Base-by-base conservation (phyloP, 2,329 filamentous ascomycete species). In the Microsporum ferrugineum region DNA sequence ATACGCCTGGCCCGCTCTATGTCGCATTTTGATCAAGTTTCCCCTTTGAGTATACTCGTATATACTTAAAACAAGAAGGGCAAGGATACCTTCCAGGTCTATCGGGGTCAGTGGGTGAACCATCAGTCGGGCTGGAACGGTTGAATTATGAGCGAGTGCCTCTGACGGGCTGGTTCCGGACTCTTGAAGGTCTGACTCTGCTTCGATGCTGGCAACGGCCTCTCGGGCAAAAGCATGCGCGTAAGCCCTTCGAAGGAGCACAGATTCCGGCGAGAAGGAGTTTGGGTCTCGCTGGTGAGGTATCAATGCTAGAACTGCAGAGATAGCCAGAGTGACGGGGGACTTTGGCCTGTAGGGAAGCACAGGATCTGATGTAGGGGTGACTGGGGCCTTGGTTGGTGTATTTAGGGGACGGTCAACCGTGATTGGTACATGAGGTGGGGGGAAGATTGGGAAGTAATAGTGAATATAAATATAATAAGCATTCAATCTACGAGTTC, bases 1-100 rank as follows among this genome's bases (percentile, higher is more conserved):
- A 63, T 77, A 70, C 5, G 76, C 76, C 64, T 78, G 75, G 6
- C 75, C 70, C 2, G 76, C 74, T 59, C 76, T 73, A 63, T 75
- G 75, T 38, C 75, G 72, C 76, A 78, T 78, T 63, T 78, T 78
- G 5, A 73, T 66, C 23, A 78, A 66, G 61, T 78, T 78, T 2
- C 76, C 76, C 31, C 76, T 70, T 62, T 78, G 76, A 2, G 72
- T 68, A 64, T 78, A 78, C 63, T 78, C 76, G 60, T 78, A 78
- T 7, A 76, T 70, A 27, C 73, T 75, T n/a, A 78, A 70, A 33
- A 77, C 63, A 33, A 77, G 65, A 17, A 77, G 63, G 3, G 76
- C 73, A 29, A 78, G 66, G 36, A 78, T 68, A 43, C 68, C 68
- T 63, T 78, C 76, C 3, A 77, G 65, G 58, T 77, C 75, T 36